Evolutionary conservation across 176 grass and related monocot species (phyloP).

Genomic region (Olyra latifolia): DNA sequence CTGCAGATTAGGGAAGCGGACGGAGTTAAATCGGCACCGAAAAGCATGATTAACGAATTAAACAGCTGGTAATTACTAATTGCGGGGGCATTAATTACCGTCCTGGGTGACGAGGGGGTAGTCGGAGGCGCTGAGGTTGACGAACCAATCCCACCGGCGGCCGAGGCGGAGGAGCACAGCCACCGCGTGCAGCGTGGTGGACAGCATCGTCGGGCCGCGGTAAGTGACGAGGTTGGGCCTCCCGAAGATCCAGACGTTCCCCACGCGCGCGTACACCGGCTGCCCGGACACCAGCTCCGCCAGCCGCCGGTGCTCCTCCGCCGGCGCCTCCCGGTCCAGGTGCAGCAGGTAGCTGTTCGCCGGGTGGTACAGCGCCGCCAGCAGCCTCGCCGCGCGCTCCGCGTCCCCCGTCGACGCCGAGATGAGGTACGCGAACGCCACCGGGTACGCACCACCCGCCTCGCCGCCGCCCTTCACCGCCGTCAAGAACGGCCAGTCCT

Average conservation of each 20-base stretch:
- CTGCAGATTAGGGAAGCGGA: constrained; percentile 34
- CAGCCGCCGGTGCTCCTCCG: constrained; percentile 61
- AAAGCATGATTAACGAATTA: background rate
- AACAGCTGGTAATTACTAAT: background rate
- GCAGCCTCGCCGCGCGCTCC: constrained; percentile 47
- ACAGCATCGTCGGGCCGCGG: constrained; percentile 92
- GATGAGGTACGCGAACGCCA: constrained; percentile 90
- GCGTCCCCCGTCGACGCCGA: constrained; percentile 80
- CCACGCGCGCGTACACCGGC: constrained; percentile 45
- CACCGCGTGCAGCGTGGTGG: constrained; percentile 93
- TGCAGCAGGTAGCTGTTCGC: constrained; percentile 87
- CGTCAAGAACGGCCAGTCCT: constrained; percentile 9
- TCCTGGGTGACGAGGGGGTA: constrained; percentile 95
- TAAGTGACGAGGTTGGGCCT: constrained; percentile 84
- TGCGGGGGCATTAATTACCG: constrained; percentile 33
- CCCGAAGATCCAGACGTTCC: constrained; percentile 88
- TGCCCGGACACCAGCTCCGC: constrained; percentile 55
- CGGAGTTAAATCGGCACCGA: background rate
- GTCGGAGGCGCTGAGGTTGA: constrained; percentile 97
- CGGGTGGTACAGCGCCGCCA: constrained; percentile 92
- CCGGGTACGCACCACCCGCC: constrained; percentile 52
- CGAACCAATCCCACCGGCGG: constrained; percentile 91
- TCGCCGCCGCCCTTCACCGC: background rate
- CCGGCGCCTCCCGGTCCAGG: constrained; percentile 73
- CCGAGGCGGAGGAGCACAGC: constrained; percentile 67